These are phyloP conservation scores for Chenopodium quinoa DNA, from an alignment of 148 eudicot species.

Conservation along the genomic window DNA sequence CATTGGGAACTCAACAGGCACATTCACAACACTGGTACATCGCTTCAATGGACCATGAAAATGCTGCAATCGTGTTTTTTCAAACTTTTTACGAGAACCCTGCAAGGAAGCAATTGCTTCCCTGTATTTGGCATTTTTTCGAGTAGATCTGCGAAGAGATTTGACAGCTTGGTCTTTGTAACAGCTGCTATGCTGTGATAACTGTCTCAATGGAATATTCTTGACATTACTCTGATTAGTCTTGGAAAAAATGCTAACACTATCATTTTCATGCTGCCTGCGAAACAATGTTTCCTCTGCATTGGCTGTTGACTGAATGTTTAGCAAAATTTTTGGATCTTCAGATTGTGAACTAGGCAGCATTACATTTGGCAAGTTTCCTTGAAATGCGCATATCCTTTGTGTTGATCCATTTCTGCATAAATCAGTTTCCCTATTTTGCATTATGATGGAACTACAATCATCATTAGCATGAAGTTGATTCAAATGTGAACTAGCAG, in stretches of 20 bases:
- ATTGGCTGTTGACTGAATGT: constrained; percentile 10
- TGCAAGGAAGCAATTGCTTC: constrained; percentile 28
- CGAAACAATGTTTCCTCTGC: constrained; percentile 4
- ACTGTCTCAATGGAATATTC: constrained; percentile 5
- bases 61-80: constrained; percentile 13
- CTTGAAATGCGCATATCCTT: constrained; percentile 40
- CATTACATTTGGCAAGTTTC: constrained; percentile 19
- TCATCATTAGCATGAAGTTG: background rate
- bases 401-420: constrained; percentile 42
- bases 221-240: constrained; percentile 7
- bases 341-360: constrained; percentile 9
- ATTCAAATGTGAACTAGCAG: constrained; percentile 19
- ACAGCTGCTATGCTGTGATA: background rate
- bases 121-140: constrained; percentile 36
- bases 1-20: constrained; percentile 18
- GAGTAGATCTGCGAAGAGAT: constrained; percentile 34
- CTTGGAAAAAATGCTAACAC: constrained; percentile 12
- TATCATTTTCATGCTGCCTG: background rate
- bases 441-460: constrained; percentile 25
- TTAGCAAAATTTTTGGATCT: constrained; percentile 8
- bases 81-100: constrained; percentile 23
- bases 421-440: constrained; percentile 33
- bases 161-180: constrained; percentile 24
- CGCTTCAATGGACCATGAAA: constrained; percentile 15
- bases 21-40: constrained; percentile 10